Base-by-base conservation (phyloP, 305 asterid genomes). In the Ilex paraguariensis region DNA sequence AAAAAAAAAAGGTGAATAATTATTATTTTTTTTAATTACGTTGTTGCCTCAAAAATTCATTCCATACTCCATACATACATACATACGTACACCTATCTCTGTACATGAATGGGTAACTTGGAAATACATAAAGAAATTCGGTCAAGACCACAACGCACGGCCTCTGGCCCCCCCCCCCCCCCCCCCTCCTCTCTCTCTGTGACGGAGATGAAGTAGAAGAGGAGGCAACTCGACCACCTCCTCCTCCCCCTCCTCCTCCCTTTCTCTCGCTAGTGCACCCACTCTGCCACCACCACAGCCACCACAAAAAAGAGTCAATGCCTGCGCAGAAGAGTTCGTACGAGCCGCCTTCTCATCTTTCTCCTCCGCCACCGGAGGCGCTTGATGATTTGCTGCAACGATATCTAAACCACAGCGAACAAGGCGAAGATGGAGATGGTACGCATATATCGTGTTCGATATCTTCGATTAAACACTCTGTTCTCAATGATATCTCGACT, bases 271-370 rank as follows among this genome's bases (percentile, higher is more conserved):
- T 80, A 73, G 65, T 74, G 68, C 75, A 45, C 72, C 69, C 31
- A 75, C 74, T 33, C 75, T 61, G 31, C 73, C 73, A 63, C 72
- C 79, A n/a, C 58, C 21, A 17, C 21, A 17, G 58, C 69, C 68
- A 2, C 66, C 77, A 59, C 67, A 71, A 73, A 75, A 61, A 65
- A 61, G 66, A 62, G 66, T 73, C 70, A 83, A 87, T 90, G 97
- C 95, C 97, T 60, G 82, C 90, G 0, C 95, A 82, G 54, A 90
- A 82, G 78, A 88, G 89, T 28, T 66, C 78, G 48, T 80, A 73
- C 63, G 85, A 84, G 49, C 53, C 71, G 59, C 30, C 81, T 57
- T 62, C 82, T 46, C 73, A 87, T 31, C 63, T 73, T 6, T 75
- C 82, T 36, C 65, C 87, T 45, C 83, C 82, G 31, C 61, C 82